Evolutionary conservation across 192 early-diverging fungal species (phyloP).

Genomic region (Backusella tuberculispora): DNA sequence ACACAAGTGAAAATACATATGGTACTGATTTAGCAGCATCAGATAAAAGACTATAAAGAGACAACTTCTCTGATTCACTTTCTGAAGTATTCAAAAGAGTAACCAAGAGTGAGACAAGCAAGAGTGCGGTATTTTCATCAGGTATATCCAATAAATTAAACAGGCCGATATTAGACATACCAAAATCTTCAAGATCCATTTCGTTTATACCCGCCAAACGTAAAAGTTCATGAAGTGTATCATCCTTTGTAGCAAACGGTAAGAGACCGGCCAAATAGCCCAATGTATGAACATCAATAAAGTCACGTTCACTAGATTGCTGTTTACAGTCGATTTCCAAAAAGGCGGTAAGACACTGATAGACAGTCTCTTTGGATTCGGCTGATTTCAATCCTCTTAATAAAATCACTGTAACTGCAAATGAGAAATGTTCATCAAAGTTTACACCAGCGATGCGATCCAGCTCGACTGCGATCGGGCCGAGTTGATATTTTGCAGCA

Average conservation of each 20-base stretch:
- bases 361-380: constrained; percentile 67
- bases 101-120: constrained; percentile 66
- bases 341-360: constrained; percentile 66
- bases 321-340: constrained; percentile 69
- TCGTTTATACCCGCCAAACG: constrained; percentile 55
- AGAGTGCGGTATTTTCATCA: constrained; percentile 57
- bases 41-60: constrained; percentile 72
- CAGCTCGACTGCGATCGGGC: constrained; percentile 67
- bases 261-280: constrained; percentile 81
- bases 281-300: constrained; percentile 54
- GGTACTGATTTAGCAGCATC: constrained; percentile 68
- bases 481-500: constrained; percentile 65
- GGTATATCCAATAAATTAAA: constrained; percentile 65
- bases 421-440: constrained; percentile 84
- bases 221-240: constrained; percentile 59
- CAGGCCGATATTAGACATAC: constrained; percentile 54
- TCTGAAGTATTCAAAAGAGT: constrained; percentile 71
- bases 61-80: constrained; percentile 66
- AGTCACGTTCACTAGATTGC: constrained; percentile 32
- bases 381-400: constrained; percentile 82
- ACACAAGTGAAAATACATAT: constrained; percentile 70
- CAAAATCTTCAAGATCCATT: constrained; percentile 45
- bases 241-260: constrained; percentile 71
- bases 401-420: constrained; percentile 80
- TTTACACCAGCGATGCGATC: constrained; percentile 73